These are phyloP conservation scores for Cystoderma amianthinum DNA, from an alignment of 768 basidiomycete genomes.

Conservation along the genomic window DNA sequence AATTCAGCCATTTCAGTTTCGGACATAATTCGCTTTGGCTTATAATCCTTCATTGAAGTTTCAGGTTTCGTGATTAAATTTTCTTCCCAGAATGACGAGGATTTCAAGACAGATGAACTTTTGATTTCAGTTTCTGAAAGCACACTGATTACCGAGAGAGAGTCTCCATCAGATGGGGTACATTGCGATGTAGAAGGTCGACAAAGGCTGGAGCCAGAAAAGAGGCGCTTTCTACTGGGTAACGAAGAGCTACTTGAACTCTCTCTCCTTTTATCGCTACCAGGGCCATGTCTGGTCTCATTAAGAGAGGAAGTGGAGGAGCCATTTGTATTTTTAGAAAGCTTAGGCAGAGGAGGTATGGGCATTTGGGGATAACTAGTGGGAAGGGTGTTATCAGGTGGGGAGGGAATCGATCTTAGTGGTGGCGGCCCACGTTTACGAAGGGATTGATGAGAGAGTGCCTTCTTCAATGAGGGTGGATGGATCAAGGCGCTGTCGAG, in stretches of 20 bases:
- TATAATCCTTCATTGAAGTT: constrained; percentile 31
- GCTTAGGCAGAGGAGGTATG: constrained; percentile 41
- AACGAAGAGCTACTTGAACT: constrained; percentile 18
- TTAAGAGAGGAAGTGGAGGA: constrained; percentile 18
- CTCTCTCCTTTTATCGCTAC: constrained; percentile 17
- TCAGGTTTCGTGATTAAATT: constrained; percentile 15
- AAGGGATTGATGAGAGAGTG: constrained; percentile 51
- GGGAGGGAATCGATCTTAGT: constrained; percentile 15
- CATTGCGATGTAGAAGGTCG: constrained; percentile 46
- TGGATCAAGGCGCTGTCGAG: neutral
- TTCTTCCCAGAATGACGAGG: constrained; percentile 46
- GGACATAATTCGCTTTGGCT: constrained; percentile 61
- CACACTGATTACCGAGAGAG: constrained; percentile 46
- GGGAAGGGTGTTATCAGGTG: constrained; percentile 48
- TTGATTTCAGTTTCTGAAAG: constrained; percentile 34
- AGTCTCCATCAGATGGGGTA: constrained; percentile 36
- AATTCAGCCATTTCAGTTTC: constrained; percentile 58
- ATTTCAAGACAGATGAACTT: constrained; percentile 13
- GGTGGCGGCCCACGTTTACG: constrained; percentile 23
- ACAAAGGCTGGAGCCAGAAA: constrained; percentile 49
- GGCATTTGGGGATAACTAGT: constrained; percentile 49
- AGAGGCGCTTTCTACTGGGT: constrained; percentile 47
- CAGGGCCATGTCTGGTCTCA: constrained; percentile 9
- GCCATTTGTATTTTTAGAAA: constrained; percentile 24
- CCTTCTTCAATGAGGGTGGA: constrained; percentile 39